Evolutionary conservation across 768 basidiomycete species (phyloP).

Genomic region (Tylopilus rubrobrunneus): DNA sequence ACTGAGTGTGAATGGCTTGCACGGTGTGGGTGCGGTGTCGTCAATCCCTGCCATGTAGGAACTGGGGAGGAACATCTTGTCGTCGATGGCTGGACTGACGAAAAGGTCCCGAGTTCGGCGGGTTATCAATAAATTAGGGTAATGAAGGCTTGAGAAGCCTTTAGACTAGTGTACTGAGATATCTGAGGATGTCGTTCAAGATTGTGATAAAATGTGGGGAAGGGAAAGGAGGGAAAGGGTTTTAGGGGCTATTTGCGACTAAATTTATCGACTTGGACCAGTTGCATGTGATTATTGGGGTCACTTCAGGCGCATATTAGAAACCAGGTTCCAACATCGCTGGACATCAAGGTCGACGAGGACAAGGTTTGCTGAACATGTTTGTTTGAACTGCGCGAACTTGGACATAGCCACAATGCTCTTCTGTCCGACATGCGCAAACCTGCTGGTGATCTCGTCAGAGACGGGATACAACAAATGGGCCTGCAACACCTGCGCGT

Average conservation of each 20-base stretch:
- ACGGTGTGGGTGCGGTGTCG: not conserved
- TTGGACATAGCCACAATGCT: conserved; percentile 44
- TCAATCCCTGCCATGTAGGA: not conserved
- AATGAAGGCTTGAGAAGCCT: not conserved
- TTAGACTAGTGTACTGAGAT: too few relatives aligned
- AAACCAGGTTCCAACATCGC: not conserved
- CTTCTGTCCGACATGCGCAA: conserved; percentile 94
- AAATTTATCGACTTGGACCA: not conserved
- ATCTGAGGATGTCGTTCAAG: not conserved
- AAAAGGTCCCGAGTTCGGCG: not conserved
- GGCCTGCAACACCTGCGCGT: conserved; percentile 91
- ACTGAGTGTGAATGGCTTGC: conserved; percentile 8
- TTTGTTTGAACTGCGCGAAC: too few relatives aligned
- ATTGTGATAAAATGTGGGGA: not conserved
- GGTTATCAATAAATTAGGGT: not conserved
- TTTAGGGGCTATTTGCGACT: not conserved
- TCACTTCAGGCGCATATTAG: not conserved
- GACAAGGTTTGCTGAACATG: too few relatives aligned
- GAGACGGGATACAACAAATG: conserved; percentile 87
- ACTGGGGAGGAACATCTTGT: conserved; percentile 3
- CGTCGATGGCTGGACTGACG: not conserved
- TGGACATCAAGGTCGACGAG: not conserved
- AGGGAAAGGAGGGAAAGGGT: not conserved
- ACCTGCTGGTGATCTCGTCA: conserved; percentile 73
- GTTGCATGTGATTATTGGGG: not conserved